phyloP scores from a whole-genome alignment of 805 yeast genomes.

The Kockiozyma suomiensis region DNA sequence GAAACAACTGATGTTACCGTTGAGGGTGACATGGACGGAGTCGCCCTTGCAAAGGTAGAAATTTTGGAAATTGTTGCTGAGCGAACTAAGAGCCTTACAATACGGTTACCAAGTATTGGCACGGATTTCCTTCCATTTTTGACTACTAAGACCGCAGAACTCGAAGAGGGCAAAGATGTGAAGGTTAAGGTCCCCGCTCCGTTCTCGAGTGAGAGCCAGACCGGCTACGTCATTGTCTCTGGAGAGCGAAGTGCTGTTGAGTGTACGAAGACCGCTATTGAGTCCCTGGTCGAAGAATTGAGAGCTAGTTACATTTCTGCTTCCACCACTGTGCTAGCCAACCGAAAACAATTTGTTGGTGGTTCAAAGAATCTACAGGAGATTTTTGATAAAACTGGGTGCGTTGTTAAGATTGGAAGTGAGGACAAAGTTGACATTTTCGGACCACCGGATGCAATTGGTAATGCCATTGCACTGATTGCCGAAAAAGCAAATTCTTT shows the following conservation, averaged over 20 bases:
- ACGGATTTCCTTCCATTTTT: constrained; percentile 40
- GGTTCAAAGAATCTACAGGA: constrained; percentile 10
- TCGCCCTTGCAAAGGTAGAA: constrained; percentile 67
- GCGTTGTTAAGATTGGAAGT: constrained; percentile 43
- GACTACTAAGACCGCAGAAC: constrained; percentile 43
- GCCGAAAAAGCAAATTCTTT: constrained; percentile 61
- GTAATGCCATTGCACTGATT: constrained; percentile 64
- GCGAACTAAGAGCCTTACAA: constrained; percentile 36
- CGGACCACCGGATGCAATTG: constrained; percentile 55
- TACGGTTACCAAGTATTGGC: constrained; percentile 30
- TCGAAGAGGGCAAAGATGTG: constrained; percentile 40
- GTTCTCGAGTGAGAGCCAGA: constrained; percentile 39
- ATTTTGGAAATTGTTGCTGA: constrained; percentile 75
- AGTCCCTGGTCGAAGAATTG: constrained; percentile 50
- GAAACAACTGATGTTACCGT: constrained; percentile 63
- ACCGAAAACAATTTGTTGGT: constrained; percentile 64
- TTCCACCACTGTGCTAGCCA: constrained; percentile 63
- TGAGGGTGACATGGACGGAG: constrained; percentile 85
- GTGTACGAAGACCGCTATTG: constrained; percentile 56
- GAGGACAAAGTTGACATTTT: constrained; percentile 57
- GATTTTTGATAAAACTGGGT: constrained; percentile 40
- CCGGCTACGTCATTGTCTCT: constrained; percentile 53
- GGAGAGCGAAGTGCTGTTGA: constrained; percentile 74
- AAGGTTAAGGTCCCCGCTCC: constrained; percentile 33
- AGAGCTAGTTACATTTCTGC: constrained; percentile 53